Base-by-base conservation (phyloP, 192 early-diverging fungal genomes). In the Gryganskiella cystojenkinii region DNA sequence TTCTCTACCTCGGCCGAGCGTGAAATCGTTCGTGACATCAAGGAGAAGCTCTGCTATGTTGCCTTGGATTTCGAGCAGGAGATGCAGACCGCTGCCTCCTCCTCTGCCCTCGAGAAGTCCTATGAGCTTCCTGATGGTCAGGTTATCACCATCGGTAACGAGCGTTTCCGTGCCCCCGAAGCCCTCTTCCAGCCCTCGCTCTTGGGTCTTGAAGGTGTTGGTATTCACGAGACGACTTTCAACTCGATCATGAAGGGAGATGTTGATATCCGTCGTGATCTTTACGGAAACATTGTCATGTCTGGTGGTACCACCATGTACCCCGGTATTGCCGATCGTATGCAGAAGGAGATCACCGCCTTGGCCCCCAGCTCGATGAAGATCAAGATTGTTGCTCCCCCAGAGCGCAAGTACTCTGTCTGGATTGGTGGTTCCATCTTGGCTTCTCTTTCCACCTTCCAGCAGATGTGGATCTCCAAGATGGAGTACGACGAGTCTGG, bases 361-460 rank as follows among this genome's bases (percentile, higher is more conserved):
- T 88, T 98, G 71, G 96, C 95, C 44, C 97, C 97, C 49, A 93
- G 92, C 71, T 92, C 91, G 69, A 97, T 95, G 95, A 95, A 95
- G 90, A 92, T 98, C 90, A 94, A 96, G 92, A 95, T 99, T 81
- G 95, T 97, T 81, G 96, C 96, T 70, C 97, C 97, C 42, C 96
- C 97, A 53, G 97, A 99, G 85, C 90, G 97, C 83, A 99, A 97
- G 88, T 98, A 96, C 93, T 98, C 97, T 64, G 97, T 95, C 86
- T 99, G 97, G 96, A 97, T 99, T 80, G 97, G 97, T 88, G 97
- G 97, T 56, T 97, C 96, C 64, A 97, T 99, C 62, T 86, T 99
- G 40, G 95, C 97, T 56, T 97, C 97, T 35, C 92, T 97, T 61
- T 96, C 96, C 49, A 97, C 96, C 80, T 99, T 99, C 95, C 96